Evolutionary conservation across 768 basidiomycete species (phyloP).

Genomic region (Mycena metata): DNA sequence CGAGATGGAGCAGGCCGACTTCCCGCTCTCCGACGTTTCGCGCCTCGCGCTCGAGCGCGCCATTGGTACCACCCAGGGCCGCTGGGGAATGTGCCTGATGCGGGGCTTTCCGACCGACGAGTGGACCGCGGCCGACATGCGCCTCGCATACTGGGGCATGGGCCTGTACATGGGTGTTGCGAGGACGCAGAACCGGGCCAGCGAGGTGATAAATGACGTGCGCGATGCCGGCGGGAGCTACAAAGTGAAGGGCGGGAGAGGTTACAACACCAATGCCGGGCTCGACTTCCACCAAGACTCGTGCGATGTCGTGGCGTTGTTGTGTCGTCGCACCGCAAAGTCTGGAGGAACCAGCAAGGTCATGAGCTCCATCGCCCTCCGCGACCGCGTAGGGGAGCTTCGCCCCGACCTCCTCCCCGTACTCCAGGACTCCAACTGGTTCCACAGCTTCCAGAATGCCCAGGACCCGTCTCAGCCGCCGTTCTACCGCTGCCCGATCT

Average conservation of each 20-base stretch:
- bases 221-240: constrained; percentile 23
- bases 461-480: constrained; percentile 19
- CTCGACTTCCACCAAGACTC: constrained; percentile 25
- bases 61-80: constrained; percentile 16
- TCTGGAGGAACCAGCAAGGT: constrained; percentile 25
- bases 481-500: constrained; percentile 24
- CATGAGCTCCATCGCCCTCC: constrained; percentile 21
- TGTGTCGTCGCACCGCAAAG: constrained; percentile 23
- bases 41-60: constrained; percentile 20
- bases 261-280: constrained; percentile 22
- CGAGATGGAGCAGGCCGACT: constrained; percentile 24
- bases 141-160: constrained; percentile 23
- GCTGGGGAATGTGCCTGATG: constrained; percentile 25
- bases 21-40: constrained; percentile 13
- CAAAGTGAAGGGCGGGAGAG: constrained; percentile 20
- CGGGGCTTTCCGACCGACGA: constrained; percentile 11
- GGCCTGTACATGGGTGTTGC: constrained; percentile 24
- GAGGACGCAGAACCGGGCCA: constrained; percentile 26
- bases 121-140: constrained; percentile 25
- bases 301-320: constrained; percentile 24
- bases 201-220: constrained; percentile 26
- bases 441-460: constrained; percentile 23
- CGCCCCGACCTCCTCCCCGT: constrained; percentile 20
- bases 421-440: constrained; percentile 14
- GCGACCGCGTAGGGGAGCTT: constrained; percentile 12